phyloP scores from a whole-genome alignment of 805 yeast genomes.

The Starmerella khaoyaiensis region DNA sequence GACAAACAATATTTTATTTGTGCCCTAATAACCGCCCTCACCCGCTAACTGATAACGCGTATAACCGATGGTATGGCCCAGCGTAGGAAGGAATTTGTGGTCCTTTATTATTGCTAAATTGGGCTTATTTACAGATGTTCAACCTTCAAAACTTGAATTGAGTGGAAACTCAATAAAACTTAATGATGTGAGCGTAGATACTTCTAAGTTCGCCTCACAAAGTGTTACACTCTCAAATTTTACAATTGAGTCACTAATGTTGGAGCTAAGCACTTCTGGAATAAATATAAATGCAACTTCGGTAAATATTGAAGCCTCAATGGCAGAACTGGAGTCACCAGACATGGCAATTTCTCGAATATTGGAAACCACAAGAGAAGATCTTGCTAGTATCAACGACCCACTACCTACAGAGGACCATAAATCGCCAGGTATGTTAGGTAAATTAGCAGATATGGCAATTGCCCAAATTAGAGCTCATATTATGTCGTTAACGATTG shows the following conservation, averaged over 20 bases:
- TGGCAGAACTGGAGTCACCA: conserved; percentile 12
- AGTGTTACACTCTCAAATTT: conserved; percentile 55
- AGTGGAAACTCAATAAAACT: conserved; percentile 35
- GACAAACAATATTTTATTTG: no score
- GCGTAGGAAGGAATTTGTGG: conserved; percentile 67
- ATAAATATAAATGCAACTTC: conserved; percentile 48
- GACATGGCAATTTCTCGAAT: conserved; percentile 21
- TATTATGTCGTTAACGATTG: conserved; percentile 10
- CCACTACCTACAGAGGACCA: not conserved
- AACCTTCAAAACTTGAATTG: conserved; percentile 68
- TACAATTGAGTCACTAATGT: conserved; percentile 38
- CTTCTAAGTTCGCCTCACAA: conserved; percentile 51
- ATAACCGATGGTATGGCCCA: conserved; percentile 30
- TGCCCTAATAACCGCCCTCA: no score
- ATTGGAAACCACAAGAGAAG: conserved; percentile 16
- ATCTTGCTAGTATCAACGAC: conserved; percentile 5
- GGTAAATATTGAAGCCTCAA: conserved; percentile 34
- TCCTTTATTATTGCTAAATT: conserved; percentile 71
- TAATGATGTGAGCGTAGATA: conserved; percentile 55
- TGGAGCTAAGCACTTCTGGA: conserved; percentile 56
- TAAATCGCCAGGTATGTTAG: conserved; percentile 6
- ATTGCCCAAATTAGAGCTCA: conserved; percentile 25
- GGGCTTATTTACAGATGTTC: conserved; percentile 68
- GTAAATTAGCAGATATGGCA: conserved; percentile 31
- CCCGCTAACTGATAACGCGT: no score